phyloP scores from a whole-genome alignment of 306 rosid genomes.

The Astragalus glycyphyllos region DNA sequence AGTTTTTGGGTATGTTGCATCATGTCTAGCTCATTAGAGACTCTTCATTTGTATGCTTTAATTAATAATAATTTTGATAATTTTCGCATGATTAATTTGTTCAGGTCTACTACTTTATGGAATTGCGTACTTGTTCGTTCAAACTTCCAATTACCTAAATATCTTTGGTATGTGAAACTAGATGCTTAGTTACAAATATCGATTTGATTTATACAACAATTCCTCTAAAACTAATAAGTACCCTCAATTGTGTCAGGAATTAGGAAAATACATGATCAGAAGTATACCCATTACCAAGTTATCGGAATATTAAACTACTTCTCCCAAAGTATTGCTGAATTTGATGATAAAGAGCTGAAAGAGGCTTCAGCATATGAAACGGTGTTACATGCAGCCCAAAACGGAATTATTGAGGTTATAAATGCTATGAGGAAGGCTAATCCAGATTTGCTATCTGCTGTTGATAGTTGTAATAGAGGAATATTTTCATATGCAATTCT shows the following conservation, averaged over 20 bases:
- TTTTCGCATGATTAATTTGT: neutral
- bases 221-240: neutral
- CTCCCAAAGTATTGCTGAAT: neutral
- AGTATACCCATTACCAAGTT: neutral
- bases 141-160: neutral
- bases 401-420: constrained; percentile 34
- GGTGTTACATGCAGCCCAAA: constrained; percentile 30
- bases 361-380: neutral
- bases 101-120: neutral
- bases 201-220: neutral
- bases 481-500: constrained; percentile 37
- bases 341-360: neutral
- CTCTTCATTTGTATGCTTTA: neutral
- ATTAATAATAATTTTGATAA: too few relatives aligned
- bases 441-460: neutral
- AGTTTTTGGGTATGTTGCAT: neutral
- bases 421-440: neutral
- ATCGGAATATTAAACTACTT: neutral
- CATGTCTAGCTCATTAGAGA: neutral
- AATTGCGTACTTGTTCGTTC: neutral
- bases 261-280: neutral
- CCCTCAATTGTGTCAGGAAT: neutral
- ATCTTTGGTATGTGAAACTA: neutral
- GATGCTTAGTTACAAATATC: too few relatives aligned
- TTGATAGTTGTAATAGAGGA: constrained; percentile 16